Base-by-base conservation (phyloP, 371 early-diverging fungal species). In the Apophysomyces elegans region DNA sequence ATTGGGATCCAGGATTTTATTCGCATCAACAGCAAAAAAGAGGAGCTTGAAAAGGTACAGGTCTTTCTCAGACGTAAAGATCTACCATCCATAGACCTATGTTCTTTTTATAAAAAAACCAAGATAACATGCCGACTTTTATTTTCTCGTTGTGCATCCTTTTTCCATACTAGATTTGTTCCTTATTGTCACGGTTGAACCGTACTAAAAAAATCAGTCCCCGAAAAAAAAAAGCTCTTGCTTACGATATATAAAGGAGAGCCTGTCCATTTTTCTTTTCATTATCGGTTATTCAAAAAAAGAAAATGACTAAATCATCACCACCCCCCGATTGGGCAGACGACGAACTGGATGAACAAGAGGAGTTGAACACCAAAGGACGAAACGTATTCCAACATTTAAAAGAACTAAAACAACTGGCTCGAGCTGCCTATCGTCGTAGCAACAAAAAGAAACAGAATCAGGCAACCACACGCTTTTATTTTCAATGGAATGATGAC, bases 241-340 rank as follows among this genome's bases (percentile, higher is more conserved):
- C 32, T 26, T 26, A 26, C 32, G 32, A 2, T 26, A 26, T 26
- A 26, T 26, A 26, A 26, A 26, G 32, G 32, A 26, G 32, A 26
- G 32, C 3, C 32, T 26, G 2, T 26, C 32, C 32, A 3, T 26
- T 26, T 26, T 26, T 3, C 32, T 26, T 26, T 26, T 26, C 32
- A 26, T 26, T 26, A 26, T 26, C 32, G 32, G 32, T 26, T 26
- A 26, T 26, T 26, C 1, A 26, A 26, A 26, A 26, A 26, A 26
- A 26, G 32, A 26, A 32, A 50, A 61, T 61, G 61, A 61, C 35
- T n/a, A 61, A 3, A 58, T 46, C 50, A 32, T 9, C 32, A 68
- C 12, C 63, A 65, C 16, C 50, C 5, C 14, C 46, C 9, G 44
- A 13, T 8, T 46, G 61, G 36, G n/a, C 61, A 12, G 47, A 61